Evolutionary conservation across 73 alveolate genomes (phyloP), one percentile per base, ranked within the genome.

Genomic region (Blepharisma japonicum): DNA sequence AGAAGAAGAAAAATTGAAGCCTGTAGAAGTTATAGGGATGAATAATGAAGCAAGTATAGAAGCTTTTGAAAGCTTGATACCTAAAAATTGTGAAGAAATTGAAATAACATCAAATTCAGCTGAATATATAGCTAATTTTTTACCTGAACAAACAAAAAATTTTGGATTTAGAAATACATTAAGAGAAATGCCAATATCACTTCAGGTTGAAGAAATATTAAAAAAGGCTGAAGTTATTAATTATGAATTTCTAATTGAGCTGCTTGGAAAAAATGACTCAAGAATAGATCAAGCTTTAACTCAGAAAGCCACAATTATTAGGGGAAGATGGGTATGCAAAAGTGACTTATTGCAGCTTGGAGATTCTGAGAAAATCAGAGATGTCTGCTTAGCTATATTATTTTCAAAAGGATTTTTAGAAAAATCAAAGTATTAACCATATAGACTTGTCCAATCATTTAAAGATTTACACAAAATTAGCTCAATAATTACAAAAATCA

Each of bases 131-230:
- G 11, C 39, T 20, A 14, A 9, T 18, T 2, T 61, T 9, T 39
- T 61, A 2, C 74, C 74, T 14, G 18, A 11, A 20, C 74, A n/a
- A 20, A 25, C 18, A 18, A 61, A 61, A 61, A 25, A 9, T 61
- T 20, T 25, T 8, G 74, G 49, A 2, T 61, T 61, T 5, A 61
- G 38, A 18, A 39, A 61, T 18, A 61, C 14, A 20, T 18, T 61
- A 14, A n/a, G 74, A 61, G 39, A 8, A 61, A 14, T 61, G 47
- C 50, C 74, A 9, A 9, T 61, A 20, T 11, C 46, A 14, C 14
- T 61, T 61, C 47, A n/a, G 14, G 46, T 61, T 61, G 74, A 61
- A 25, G 74, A 61, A 25, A 8, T 61, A 18, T 61, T 61, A 25
- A 61, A 20, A 25, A 25, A 61, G 5, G 46, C 49, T 61, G 14